Percentiles rank a stretch among this genome's conserved stretches.
These are phyloP conservation scores for Pogostemon cablin DNA, from an alignment of 257 asterid species.

Conservation along the genomic window DNA sequence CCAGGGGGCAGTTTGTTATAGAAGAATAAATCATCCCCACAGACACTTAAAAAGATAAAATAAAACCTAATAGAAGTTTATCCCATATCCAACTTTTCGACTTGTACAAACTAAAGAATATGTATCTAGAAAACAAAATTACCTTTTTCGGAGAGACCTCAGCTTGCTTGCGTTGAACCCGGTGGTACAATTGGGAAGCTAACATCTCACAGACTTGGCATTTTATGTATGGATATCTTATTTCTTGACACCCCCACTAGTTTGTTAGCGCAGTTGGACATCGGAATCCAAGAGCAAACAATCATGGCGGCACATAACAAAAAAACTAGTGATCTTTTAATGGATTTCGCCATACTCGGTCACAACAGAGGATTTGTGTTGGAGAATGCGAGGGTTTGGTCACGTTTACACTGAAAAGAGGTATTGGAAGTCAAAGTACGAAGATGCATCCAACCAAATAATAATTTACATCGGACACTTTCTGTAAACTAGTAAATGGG, in stretches of 20 bases:
- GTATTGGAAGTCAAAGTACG: no score
- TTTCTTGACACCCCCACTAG: conserved; percentile 73
- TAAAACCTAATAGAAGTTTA: not conserved
- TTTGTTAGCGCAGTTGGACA: conserved; percentile 65
- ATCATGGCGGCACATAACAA: conserved; percentile 35
- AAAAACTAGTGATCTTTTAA: conserved; percentile 20
- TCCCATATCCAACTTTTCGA: not conserved
- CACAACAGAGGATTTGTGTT: not conserved
- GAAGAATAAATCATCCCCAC: not conserved
- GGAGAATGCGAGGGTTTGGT: no score
- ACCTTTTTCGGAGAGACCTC: conserved; percentile 83
- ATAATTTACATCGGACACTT: no score
- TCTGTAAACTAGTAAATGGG: no score
- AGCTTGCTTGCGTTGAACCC: conserved; percentile 67
- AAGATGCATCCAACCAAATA: no score
- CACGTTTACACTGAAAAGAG: no score
- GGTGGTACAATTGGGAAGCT: conserved; percentile 63
- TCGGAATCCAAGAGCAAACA: conserved; percentile 44
- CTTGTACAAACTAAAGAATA: conserved; percentile 6
- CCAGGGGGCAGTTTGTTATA: no score
- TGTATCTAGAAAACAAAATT: conserved; percentile 26
- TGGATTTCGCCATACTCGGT: conserved; percentile 45
- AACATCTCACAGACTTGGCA: conserved; percentile 82
- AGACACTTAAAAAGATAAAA: not conserved
- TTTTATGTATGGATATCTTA: conserved; percentile 82